These are phyloP conservation scores for Dactylellina cionopaga DNA, from an alignment of 2,329 filamentous ascomycete genomes.

Conservation along the genomic window DNA sequence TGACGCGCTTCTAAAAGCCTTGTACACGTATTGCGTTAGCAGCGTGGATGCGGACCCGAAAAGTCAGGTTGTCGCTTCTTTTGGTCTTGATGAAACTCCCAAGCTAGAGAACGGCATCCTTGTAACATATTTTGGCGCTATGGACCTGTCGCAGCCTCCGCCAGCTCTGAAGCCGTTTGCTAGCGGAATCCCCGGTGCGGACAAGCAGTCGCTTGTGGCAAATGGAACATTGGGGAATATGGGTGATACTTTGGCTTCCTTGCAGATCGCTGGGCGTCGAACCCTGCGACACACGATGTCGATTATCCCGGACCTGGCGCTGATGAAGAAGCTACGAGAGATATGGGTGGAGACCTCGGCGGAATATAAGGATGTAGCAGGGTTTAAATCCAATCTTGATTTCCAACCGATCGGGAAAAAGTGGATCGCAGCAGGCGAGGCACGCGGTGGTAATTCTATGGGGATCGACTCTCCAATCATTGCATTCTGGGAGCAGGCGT, in stretches of 20 bases:
- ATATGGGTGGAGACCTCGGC: constrained; percentile 1
- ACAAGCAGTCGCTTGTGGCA: neutral
- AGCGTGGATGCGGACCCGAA: constrained; percentile 18
- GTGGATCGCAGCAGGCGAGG: constrained; percentile 32
- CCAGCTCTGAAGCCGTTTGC: constrained; percentile 33
- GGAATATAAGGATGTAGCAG: constrained; percentile 26
- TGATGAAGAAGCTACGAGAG: constrained; percentile 17
- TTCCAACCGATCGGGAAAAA: constrained; percentile 50
- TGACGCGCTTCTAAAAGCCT: constrained; percentile 6
- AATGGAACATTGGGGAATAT: constrained; percentile 9
- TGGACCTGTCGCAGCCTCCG: constrained; percentile 27
- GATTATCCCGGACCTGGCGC: constrained; percentile 12
- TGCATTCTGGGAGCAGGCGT: constrained; percentile 1
- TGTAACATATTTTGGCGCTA: constrained; percentile 6
- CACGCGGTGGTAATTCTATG: constrained; percentile 52
- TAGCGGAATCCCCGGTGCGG: neutral
- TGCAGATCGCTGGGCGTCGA: constrained; percentile 1
- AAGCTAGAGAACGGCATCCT: neutral
- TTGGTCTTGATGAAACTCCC: neutral
- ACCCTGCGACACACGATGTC: constrained; percentile 20
- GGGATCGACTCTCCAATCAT: constrained; percentile 27
- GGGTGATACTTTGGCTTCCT: neutral
- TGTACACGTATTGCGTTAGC: neutral
- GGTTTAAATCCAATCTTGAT: constrained; percentile 50
- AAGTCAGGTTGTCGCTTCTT: constrained; percentile 1